These are phyloP conservation scores for Platanthera guangdongensis DNA, from an alignment of 106 monocot species.

Conservation along the genomic window DNA sequence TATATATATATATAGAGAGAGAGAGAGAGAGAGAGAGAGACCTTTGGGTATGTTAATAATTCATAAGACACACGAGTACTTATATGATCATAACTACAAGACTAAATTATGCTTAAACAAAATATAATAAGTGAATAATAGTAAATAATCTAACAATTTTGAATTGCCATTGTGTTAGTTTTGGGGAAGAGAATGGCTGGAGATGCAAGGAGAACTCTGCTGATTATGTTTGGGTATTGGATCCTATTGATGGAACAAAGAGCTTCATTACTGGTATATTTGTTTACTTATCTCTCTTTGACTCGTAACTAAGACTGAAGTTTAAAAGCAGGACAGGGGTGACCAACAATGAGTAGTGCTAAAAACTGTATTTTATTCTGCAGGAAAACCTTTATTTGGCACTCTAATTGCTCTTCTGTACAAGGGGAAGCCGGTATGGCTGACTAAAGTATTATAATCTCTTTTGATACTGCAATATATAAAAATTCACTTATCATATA, in stretches of 20 bases:
- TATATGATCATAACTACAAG: too few species aligned
- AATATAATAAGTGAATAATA: too few species aligned
- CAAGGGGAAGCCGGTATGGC: constrained; percentile 78
- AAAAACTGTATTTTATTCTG: constrained; percentile 9
- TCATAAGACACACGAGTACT: too few species aligned
- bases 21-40: too few species aligned
- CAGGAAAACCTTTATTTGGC: constrained; percentile 95
- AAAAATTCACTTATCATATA: too few species aligned
- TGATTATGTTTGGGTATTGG: constrained; percentile 96
- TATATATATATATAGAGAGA: too few species aligned
- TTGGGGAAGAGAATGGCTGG: constrained; percentile 98
- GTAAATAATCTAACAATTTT: background rate
- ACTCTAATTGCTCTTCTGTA: constrained; percentile 83
- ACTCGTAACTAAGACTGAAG: background rate
- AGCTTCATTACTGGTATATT: constrained; percentile 95
- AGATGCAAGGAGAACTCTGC: constrained; percentile 60
- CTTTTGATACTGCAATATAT: too few species aligned
- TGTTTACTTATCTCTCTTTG: background rate
- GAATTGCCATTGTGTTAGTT: constrained; percentile 32
- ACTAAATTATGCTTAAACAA: too few species aligned
- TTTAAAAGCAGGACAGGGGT: background rate
- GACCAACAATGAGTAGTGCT: background rate
- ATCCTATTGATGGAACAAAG: constrained; percentile 98
- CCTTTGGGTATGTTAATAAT: too few species aligned
- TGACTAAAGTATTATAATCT: background rate